Evolutionary conservation across 345 rosid species (phyloP), one percentile per base, ranked within the genome.

Genomic region (Salix caprea): DNA sequence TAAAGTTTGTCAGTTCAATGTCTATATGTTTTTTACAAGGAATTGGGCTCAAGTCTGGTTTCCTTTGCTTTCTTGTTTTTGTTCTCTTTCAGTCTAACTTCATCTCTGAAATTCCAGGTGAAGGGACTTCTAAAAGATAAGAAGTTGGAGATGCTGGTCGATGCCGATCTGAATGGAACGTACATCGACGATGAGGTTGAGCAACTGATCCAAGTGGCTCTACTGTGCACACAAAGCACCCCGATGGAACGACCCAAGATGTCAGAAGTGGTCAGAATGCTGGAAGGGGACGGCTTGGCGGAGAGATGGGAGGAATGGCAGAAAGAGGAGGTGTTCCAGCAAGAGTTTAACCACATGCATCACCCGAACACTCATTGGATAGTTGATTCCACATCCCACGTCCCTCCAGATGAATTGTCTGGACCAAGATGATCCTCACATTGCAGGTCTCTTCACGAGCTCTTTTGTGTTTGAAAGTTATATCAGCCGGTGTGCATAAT

Each of bases 261-360:
- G 98, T 88, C 94, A 0, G 97, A 94, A 48, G 98, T 92, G 19
- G 97, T 94, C 9, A 91, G 95, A 78, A 94, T 92, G 98, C 89
- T 94, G 23, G 98, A 94, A 86, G 98, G 98, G 1, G 97, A 91
- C 54, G 95, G 97, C 21, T 87, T 92, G 85, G 90, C 95, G 5
- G 89, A 91, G 86, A 90, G 89, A 81, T 92, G 98, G 98, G 97
- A 92, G 81, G 93, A 91, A 54, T 93, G 97, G 99, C 97, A 96
- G 85, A 96, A 91, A 72, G 96, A 89, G 64, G 98, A 96, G 77
- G 74, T 85, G 78, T 78, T 86, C 79, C 86, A 90, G 5, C 91
- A 90, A 80, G 94, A 88, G 23, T 85, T 78, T n/a, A 86, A 62
- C 74, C 82, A 80, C 40, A n/a, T 18, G 19, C 85, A 77, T 76